Evolutionary conservation across 768 basidiomycete genomes (phyloP), one percentile per base, ranked within the genome.

Genomic region (Mycena metata): DNA sequence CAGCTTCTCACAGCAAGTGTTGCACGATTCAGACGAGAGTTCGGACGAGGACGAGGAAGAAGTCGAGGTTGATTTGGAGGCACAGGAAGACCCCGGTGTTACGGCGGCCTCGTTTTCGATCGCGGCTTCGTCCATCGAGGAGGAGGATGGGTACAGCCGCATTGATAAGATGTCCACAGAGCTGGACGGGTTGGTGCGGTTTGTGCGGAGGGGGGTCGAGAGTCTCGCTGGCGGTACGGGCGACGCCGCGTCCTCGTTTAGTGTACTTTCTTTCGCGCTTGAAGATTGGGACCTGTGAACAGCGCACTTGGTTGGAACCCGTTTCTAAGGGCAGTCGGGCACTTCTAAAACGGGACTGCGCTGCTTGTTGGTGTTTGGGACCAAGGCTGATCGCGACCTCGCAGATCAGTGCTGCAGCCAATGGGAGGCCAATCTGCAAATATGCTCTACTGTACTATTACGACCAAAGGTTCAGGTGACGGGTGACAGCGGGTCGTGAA

Each of bases 221-320:
- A 88, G 82, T 71, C 79, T 94, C 24, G 90, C 90, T 15, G 86
- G 86, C 45, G 89, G 90, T 0, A 76, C 81, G n/a, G 83, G 84
- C 19, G 89, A 90, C 58, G 87, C 84, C 30, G 88, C 90, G 15
- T 77, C 89, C 33, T 82, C 89, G 1, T 94, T 93, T 75, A 90
- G 88, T 1, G 84, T 92, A 36, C 80, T 95, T 57, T 91, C 92
- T 12, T 95, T 95, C 76, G 82, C 87, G 46, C 80, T 95, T 66
- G 91, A 94, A 60, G 93, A 93, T 75, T 95, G 93, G 92, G 92
- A 93, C 77, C 74, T 80, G 19, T 86, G 73, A 83, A 39, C 30
- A 30, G 30, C 30, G 30, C 3, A 6, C 6, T 30, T 30, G 30
- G 30, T 30, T 30, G 30, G 30, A 30, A 30, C 30, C n/a, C n/a